A percentile compares a stretch with the other conserved stretches of the same genome.
These are phyloP conservation scores for Colletotrichum truncatum DNA, from an alignment of 2,329 filamentous ascomycete species.

Conservation along the genomic window DNA sequence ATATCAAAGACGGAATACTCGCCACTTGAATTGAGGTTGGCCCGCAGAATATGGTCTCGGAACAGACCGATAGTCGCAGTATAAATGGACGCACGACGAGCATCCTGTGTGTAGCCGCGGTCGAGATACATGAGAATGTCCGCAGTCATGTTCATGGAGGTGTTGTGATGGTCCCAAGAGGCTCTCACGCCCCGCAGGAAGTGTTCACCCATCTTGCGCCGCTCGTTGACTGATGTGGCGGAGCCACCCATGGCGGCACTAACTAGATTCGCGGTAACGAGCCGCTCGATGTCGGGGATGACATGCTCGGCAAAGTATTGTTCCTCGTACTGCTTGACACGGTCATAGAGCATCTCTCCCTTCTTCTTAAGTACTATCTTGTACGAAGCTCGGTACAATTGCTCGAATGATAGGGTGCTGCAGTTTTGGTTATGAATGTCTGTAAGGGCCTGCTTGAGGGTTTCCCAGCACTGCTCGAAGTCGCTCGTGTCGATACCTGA, in stretches of 20 bases:
- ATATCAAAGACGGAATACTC: slow-evolving; percentile 73
- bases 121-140: slow-evolving; percentile 99
- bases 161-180: slow-evolving; percentile 89
- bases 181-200: slow-evolving; percentile 81
- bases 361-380: slow-evolving; percentile 92
- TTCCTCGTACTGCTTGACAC: slow-evolving; percentile 83
- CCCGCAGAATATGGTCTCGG: slow-evolving; percentile 82
- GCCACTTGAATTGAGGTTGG: slow-evolving; percentile 56
- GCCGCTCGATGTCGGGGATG: slow-evolving; percentile 72
- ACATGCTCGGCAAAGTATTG: slow-evolving; percentile 82
- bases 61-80: slow-evolving; percentile 87
- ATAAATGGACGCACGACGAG: slow-evolving; percentile 80
- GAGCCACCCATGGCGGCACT: slow-evolving; percentile 65
- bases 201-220: slow-evolving; percentile 81
- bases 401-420: slow-evolving; percentile 90
- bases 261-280: slow-evolving; percentile 74
- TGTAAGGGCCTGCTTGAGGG: slow-evolving; percentile 77
- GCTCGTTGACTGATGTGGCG: slow-evolving; percentile 77
- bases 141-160: slow-evolving; percentile 95
- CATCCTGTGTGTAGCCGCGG: slow-evolving; percentile 79
- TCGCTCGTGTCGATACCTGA: slow-evolving; percentile 66
- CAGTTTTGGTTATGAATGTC: slow-evolving; percentile 95
- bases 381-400: slow-evolving; percentile 93
- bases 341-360: slow-evolving; percentile 81
- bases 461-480: slow-evolving; percentile 87